These are phyloP conservation scores for Cercospora nicotianae DNA, from an alignment of 2,329 filamentous ascomycete genomes.

Conservation along the genomic window DNA sequence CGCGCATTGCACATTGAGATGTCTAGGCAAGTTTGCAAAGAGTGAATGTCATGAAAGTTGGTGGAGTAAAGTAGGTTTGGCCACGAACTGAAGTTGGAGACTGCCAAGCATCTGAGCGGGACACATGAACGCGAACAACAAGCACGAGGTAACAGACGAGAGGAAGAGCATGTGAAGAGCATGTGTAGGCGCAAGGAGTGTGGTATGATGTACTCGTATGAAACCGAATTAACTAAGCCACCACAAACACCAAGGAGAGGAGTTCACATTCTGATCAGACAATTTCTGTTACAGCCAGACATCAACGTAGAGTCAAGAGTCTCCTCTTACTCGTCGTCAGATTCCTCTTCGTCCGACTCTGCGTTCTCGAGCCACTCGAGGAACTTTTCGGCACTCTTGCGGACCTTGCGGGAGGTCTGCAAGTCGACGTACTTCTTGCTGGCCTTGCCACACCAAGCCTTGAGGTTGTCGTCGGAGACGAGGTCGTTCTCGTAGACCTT, in stretches of 20 bases:
- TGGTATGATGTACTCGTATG: constrained; percentile 8
- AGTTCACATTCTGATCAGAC: constrained; percentile 18
- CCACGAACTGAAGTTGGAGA: background rate
- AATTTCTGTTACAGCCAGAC: constrained; percentile 9
- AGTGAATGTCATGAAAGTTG: background rate
- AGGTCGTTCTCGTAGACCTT: constrained; percentile 90
- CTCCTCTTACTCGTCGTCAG: constrained; percentile 24
- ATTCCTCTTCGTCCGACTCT: constrained; percentile 35
- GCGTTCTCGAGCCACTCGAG: constrained; percentile 76
- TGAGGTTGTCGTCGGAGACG: constrained; percentile 81
- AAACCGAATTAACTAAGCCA: constrained; percentile 14
- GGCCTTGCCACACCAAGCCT: constrained; percentile 88
- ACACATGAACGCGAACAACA: background rate
- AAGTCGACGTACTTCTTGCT: constrained; percentile 98
- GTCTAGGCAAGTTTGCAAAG: background rate
- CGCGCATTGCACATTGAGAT: background rate
- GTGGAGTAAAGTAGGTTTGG: background rate
- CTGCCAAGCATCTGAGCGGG: background rate
- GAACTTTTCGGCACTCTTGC: constrained; percentile 92
- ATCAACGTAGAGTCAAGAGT: background rate
- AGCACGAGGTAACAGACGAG: background rate
- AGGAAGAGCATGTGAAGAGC: background rate
- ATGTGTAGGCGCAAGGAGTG: constrained; percentile 7
- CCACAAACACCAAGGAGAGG: constrained; percentile 14
- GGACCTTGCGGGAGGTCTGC: constrained; percentile 86